A percentile compares a stretch with the other conserved stretches of the same genome.
These are phyloP conservation scores for Entrophospora sp. DNA, from an alignment of 192 early-diverging fungal genomes.

Conservation along the genomic window DNA sequence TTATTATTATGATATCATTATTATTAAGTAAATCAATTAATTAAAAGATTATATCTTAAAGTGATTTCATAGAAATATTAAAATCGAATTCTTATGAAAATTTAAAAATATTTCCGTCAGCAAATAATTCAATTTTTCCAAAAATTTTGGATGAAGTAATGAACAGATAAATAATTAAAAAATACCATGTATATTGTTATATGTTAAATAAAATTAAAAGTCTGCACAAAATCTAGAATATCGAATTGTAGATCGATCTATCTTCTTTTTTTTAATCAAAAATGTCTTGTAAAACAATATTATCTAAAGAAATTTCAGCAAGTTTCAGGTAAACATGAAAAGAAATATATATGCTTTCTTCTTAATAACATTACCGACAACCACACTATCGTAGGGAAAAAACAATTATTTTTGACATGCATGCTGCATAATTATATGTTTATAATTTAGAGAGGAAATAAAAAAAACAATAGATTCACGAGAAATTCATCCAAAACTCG, in stretches of 20 bases:
- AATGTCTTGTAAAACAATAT: conserved; percentile 1
- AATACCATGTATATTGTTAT: too few species aligned
- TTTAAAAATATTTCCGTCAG: conserved; percentile 26
- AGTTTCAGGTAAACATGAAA: background rate
- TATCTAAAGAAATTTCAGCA: background rate
- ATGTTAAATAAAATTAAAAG: too few species aligned
- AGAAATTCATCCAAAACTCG: conserved; percentile 60
- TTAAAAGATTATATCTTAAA: background rate
- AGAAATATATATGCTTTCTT: background rate
- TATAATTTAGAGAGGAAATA: conserved; percentile 40
- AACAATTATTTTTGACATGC: background rate
- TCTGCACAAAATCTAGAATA: too few species aligned
- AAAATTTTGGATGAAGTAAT: conserved; percentile 29
- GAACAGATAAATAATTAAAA: too few species aligned
- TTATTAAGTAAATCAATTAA: background rate
- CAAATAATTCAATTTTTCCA: conserved; percentile 25
- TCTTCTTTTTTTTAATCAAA: background rate
- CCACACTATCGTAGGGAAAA: background rate
- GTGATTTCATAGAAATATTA: conserved; percentile 23
- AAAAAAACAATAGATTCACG: conserved; percentile 57
- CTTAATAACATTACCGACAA: background rate
- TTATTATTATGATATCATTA: background rate
- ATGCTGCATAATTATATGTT: background rate
- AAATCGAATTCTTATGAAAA: conserved; percentile 16
- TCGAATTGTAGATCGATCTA: background rate